Conservation (phyloP, 2,329 filamentous ascomycete genomes). For the Monilinia vaccinii-corymbosi region DNA sequence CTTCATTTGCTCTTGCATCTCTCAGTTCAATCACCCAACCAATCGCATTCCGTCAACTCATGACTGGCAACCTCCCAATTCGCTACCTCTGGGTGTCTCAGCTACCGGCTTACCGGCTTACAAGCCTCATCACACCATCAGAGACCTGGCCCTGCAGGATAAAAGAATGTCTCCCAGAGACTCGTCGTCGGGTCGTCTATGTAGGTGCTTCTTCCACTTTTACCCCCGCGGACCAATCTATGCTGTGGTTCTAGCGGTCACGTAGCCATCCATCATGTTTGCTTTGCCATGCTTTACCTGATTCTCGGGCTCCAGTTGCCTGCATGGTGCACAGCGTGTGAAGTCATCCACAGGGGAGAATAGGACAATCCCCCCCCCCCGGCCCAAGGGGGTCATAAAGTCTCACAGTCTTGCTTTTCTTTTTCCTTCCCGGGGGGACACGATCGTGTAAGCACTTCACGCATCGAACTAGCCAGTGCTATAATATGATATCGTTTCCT, state of each 20-base stretch:
- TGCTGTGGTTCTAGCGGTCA: neutral
- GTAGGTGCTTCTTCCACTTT: neutral
- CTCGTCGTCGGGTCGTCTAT: neutral
- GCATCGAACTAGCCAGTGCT: neutral
- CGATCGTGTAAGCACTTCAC: neutral
- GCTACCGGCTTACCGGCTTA: neutral
- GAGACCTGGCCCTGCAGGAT: neutral
- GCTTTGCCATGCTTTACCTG: conserved; percentile 6
- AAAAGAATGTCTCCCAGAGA: neutral
- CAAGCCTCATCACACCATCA: neutral
- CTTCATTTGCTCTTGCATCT: too few species aligned
- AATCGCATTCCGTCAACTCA: too few species aligned
- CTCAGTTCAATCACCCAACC: too few species aligned
- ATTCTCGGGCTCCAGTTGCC: conserved; percentile 2
- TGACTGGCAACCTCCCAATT: too few species aligned
- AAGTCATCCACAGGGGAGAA: neutral
- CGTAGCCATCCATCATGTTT: neutral
- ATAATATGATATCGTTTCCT: conserved; percentile 9
- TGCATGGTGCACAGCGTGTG: neutral
- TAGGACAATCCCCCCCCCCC: neutral
- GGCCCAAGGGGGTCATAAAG: neutral
- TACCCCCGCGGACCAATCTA: neutral
- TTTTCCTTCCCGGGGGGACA: neutral
- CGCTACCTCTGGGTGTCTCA: too few species aligned
- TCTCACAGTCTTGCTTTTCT: neutral